Evolutionary conservation across 306 rosid genomes (phyloP).

Genomic region (Casuarina equisetifolia): DNA sequence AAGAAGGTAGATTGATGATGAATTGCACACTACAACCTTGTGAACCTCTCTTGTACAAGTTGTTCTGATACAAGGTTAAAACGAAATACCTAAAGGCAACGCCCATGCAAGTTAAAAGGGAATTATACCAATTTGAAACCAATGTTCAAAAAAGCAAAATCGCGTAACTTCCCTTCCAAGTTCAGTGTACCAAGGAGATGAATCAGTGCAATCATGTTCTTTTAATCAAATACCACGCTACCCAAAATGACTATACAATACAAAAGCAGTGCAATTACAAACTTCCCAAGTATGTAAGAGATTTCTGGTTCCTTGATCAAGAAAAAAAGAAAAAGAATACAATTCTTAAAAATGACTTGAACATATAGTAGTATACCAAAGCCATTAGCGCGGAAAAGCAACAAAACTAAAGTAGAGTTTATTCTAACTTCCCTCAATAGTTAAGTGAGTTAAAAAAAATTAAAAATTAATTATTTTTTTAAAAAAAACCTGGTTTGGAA

Average conservation of each 20-base stretch:
- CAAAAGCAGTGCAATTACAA: neutral
- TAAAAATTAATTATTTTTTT: no score
- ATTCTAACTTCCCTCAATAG: constrained; percentile 6
- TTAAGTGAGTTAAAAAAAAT: neutral
- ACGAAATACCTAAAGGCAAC: neutral
- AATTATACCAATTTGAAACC: neutral
- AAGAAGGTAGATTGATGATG: neutral
- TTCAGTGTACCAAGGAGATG: neutral
- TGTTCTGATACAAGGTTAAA: neutral
- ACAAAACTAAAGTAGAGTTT: constrained; percentile 1
- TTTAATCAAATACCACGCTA: neutral
- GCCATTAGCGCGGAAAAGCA: neutral
- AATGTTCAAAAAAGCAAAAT: no score
- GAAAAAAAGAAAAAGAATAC: neutral
- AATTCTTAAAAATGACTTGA: neutral
- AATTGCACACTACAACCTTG: neutral
- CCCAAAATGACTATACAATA: neutral
- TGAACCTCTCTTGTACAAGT: neutral
- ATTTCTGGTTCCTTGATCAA: neutral
- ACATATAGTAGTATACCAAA: neutral
- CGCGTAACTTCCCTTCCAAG: neutral
- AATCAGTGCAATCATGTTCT: neutral
- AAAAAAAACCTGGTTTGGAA: constrained; percentile 60
- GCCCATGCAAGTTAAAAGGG: neutral
- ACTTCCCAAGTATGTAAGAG: neutral